phyloP scores from a whole-genome alignment of 2,329 filamentous ascomycete species.

The Fusarium buharicum region DNA sequence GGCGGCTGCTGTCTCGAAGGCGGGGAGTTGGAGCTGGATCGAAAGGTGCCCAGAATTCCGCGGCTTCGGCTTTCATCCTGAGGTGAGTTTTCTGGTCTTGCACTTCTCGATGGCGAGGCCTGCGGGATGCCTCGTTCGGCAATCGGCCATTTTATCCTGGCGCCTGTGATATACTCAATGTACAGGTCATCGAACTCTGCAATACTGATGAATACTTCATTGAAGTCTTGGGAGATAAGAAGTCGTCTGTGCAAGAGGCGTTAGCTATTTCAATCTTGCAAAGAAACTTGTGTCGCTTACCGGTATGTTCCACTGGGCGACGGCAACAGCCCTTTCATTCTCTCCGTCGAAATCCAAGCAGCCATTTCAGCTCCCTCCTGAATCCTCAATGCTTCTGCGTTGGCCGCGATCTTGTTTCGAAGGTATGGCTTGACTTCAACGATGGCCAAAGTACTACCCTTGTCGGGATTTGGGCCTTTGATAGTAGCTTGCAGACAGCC shows the following conservation, averaged over 20 bases:
- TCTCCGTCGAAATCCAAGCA: conserved; percentile 10
- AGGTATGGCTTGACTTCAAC: conserved; percentile 21
- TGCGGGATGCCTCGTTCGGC: no score
- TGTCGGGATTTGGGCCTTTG: not conserved
- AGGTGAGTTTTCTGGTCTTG: no score
- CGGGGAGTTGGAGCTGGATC: no score
- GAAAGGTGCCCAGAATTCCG: no score
- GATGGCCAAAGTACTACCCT: conserved; percentile 5
- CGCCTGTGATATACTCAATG: conserved; percentile 9
- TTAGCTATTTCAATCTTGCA: not conserved
- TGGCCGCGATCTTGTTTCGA: not conserved
- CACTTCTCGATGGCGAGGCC: no score
- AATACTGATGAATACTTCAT: conserved; percentile 11
- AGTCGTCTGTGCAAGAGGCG: not conserved
- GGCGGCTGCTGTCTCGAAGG: no score
- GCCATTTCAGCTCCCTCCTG: conserved; percentile 23
- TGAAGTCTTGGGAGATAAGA: conserved; percentile 17
- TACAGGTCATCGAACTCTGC: conserved; percentile 18
- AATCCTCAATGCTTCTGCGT: not conserved
- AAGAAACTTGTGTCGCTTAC: not conserved
- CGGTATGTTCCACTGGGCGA: not conserved
- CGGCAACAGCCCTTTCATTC: not conserved
- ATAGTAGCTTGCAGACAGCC: not conserved
- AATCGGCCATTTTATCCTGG: not conserved
- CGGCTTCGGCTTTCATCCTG: no score